Evolutionary conservation across 2,329 filamentous ascomycete species (phyloP).

Genomic region (Penicillium janthinellum): DNA sequence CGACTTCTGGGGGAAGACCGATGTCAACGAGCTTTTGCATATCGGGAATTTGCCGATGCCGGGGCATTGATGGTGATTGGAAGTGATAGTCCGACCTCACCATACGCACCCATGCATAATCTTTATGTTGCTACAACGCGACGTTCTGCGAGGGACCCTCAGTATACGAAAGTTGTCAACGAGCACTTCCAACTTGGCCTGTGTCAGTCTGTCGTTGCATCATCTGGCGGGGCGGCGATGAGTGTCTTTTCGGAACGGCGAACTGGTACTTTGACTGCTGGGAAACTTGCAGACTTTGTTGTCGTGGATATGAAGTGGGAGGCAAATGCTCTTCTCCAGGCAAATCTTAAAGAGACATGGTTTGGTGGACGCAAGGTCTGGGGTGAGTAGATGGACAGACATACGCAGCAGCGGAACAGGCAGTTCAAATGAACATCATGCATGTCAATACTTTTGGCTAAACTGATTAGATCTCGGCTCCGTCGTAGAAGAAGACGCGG

Average conservation of each 20-base stretch:
- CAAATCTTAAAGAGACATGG: not conserved
- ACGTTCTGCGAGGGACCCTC: conserved; percentile 16
- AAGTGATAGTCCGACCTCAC: conserved; percentile 53
- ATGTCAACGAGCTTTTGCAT: conserved; percentile 52
- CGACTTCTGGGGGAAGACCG: conserved; percentile 46
- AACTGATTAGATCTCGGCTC: no score
- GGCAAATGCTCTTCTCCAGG: not conserved
- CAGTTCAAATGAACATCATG: not conserved
- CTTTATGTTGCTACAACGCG: conserved; percentile 54
- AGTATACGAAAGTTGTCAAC: not conserved
- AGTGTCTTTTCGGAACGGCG: not conserved
- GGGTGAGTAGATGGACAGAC: not conserved
- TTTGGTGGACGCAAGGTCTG: not conserved
- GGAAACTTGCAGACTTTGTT: not conserved
- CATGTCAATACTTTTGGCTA: no score
- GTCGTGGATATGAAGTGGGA: not conserved
- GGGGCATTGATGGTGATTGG: conserved; percentile 50
- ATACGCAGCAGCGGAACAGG: not conserved
- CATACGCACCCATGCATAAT: conserved; percentile 40
- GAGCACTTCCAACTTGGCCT: not conserved
- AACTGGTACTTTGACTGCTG: not conserved
- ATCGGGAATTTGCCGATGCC: conserved; percentile 49
- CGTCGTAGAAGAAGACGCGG: no score
- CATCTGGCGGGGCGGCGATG: not conserved
- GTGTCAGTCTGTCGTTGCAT: not conserved